Evolutionary conservation across 2,329 filamentous ascomycete genomes (phyloP).

Genomic region (Ceratocystis alfenasii): DNA sequence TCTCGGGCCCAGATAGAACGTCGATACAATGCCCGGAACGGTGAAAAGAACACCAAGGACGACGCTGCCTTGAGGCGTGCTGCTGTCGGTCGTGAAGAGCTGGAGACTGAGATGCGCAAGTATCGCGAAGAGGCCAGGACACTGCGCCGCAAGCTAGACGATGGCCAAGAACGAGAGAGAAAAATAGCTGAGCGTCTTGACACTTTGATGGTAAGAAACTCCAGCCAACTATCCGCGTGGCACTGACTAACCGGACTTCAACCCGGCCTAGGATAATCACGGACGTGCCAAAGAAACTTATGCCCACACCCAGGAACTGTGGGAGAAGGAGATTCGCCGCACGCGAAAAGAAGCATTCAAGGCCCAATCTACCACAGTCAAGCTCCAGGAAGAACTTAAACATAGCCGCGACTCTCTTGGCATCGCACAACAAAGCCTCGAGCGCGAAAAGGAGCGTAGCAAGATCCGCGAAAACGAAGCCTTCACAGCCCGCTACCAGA

Average conservation of each 20-base stretch:
- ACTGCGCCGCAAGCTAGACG: conserved; percentile 48
- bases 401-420: conserved; percentile 43
- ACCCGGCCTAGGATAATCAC: conserved; percentile 49
- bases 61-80: conserved; percentile 55
- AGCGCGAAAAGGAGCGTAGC: conserved; percentile 51
- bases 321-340: conserved; percentile 62
- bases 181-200: conserved; percentile 56
- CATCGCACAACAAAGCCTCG: conserved; percentile 46
- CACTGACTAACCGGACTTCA: conserved; percentile 5
- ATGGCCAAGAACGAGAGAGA: conserved; percentile 53
- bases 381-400: conserved; percentile 64
- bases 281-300: conserved; percentile 58
- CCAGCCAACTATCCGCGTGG: too few relatives aligned
- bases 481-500: conserved; percentile 53
- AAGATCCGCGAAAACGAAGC: conserved; percentile 55
- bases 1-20: conserved; percentile 47
- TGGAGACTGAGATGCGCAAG: conserved; percentile 54
- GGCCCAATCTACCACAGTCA: conserved; percentile 55
- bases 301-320: conserved; percentile 52
- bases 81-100: conserved; percentile 57
- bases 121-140: conserved; percentile 48
- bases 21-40: conserved; percentile 18
- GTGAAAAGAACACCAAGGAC: neutral
- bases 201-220: conserved; percentile 50
- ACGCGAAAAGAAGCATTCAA: conserved; percentile 64